A percentile compares a stretch with the other conserved stretches of the same genome.
Conservation (phyloP, 768 basidiomycete species). For the Pulveroboletus ravenelii region DNA sequence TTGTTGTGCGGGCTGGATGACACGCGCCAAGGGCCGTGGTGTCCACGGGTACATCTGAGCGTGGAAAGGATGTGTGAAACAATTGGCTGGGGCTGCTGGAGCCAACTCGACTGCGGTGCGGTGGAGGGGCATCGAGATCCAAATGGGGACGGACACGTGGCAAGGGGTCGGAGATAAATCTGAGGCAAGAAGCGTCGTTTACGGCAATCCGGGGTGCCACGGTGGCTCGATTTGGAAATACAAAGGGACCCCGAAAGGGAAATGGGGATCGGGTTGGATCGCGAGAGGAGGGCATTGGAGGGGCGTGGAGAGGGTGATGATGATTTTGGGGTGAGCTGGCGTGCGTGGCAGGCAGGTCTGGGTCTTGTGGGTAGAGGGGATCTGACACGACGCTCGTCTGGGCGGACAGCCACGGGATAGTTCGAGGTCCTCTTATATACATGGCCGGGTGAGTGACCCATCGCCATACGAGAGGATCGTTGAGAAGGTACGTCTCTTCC, state of each 20-base stretch:
- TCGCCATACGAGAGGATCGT: constrained; percentile 10
- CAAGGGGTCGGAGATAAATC: constrained; percentile 25
- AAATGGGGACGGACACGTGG: constrained; percentile 24
- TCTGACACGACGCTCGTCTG: constrained; percentile 4
- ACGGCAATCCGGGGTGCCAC: constrained; percentile 31
- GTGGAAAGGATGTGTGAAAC: constrained; percentile 12
- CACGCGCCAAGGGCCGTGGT: constrained; percentile 23
- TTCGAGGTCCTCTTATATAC: constrained; percentile 19
- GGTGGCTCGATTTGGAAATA: constrained; percentile 18
- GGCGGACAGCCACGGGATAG: constrained; percentile 21
- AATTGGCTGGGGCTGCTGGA: neutral
- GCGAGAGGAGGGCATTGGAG: constrained; percentile 5
- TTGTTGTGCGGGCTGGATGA: constrained; percentile 13
- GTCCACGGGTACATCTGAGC: constrained; percentile 18
- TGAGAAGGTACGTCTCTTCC: constrained; percentile 21
- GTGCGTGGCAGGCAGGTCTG: constrained; percentile 18
- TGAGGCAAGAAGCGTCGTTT: too few species aligned
- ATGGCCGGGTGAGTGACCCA: too few species aligned
- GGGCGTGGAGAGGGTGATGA: constrained; percentile 25
- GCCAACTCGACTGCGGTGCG: constrained; percentile 20
- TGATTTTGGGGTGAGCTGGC: constrained; percentile 21
- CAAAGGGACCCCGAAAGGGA: constrained; percentile 12
- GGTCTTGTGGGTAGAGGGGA: constrained; percentile 28
- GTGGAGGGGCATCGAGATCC: constrained; percentile 18
- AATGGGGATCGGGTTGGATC: constrained; percentile 17